Evolutionary conservation across 2,329 filamentous ascomycete genomes (phyloP).

Genomic region (Bipolaris oryzae): DNA sequence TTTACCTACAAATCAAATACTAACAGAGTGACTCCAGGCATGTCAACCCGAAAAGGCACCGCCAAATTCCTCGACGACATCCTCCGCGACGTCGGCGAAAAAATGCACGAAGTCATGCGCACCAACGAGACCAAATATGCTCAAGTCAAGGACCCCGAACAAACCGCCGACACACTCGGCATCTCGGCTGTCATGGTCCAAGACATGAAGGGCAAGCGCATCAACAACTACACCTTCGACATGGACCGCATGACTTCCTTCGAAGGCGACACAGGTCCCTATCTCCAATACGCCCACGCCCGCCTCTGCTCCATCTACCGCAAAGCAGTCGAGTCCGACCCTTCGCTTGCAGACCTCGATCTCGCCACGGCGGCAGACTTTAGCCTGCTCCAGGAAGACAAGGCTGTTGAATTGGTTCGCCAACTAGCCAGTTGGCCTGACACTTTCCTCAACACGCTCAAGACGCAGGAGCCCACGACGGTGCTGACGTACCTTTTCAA

Average conservation of each 20-base stretch:
- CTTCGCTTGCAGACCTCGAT: slow-evolving; percentile 60
- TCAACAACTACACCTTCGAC: slow-evolving; percentile 75
- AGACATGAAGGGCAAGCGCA: slow-evolving; percentile 92
- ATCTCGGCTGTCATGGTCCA: slow-evolving; percentile 98
- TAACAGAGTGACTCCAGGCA: slow-evolving; percentile 37
- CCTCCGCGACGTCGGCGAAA: slow-evolving; percentile 71
- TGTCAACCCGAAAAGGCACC: slow-evolving; percentile 68
- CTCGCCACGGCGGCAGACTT: slow-evolving; percentile 73
- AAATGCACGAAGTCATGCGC: slow-evolving; percentile 98
- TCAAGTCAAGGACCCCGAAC: slow-evolving; percentile 82
- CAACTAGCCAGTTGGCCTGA: slow-evolving; percentile 85
- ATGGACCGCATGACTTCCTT: slow-evolving; percentile 83
- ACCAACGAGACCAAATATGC: slow-evolving; percentile 89
- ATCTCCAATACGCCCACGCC: slow-evolving; percentile 76
- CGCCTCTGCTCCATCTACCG: slow-evolving; percentile 52
- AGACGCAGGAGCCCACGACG: slow-evolving; percentile 77
- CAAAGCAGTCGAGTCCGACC: slow-evolving; percentile 57
- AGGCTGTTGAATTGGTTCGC: slow-evolving; percentile 75
- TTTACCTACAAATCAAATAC: not conserved
- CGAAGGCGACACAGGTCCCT: slow-evolving; percentile 83
- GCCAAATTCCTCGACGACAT: slow-evolving; percentile 59
- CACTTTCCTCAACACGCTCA: slow-evolving; percentile 80
- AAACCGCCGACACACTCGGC: slow-evolving; percentile 84
- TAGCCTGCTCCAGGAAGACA: slow-evolving; percentile 70
- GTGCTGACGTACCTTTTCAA: slow-evolving; percentile 78